Evolutionary conservation across 768 basidiomycete species (phyloP), one percentile per base, ranked within the genome.

Genomic region (Saitozyma podzolica): DNA sequence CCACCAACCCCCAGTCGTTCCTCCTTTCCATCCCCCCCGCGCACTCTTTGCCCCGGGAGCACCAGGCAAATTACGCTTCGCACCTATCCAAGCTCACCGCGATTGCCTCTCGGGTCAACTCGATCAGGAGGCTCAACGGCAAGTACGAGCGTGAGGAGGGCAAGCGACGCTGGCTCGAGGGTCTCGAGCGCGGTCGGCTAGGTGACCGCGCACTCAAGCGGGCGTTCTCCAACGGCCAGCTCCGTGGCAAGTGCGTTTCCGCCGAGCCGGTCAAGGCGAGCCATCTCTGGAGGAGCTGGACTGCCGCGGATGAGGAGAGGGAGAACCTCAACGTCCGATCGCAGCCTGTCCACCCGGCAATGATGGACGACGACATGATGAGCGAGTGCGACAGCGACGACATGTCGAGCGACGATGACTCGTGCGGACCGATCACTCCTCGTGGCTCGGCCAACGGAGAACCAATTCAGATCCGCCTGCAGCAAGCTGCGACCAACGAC

Each of bases 131-230:
- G 45, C 71, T 80, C 50, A 50, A 50, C 37, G 40, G 51, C 13
- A 61, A 64, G 40, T 74, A 78, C 62, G 72, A 78, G 55, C 60
- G 72, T 10, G 80, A 79, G 52, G 76, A 79, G 56, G 64, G 70
- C 29, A 77, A 77, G 58, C 58, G 76, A 41, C 17, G 58, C 47
- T 75, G 70, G 73, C 64, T 76, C 39, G 73, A 77, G 45, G 51
- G 57, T 14, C 54, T 74, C 9, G 77, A 77, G 41, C 51, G 69
- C 19, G 68, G 69, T 19, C 57, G 69, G 39, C 55, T 62, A 13
- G 67, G 64, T 42, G 73, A 78, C 47, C 68, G 61, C 58, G 71
- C 73, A 3, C 58, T 74, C 3, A 51, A 74, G 19, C 59, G 69
- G 39, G 75, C 76, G 40, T 72, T 53, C 55, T 66, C 62, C 16